Percentiles rank a stretch among this genome's conserved stretches.
These are phyloP conservation scores for Fusarium siculi DNA, from an alignment of 2,329 filamentous ascomycete species.

Conservation along the genomic window DNA sequence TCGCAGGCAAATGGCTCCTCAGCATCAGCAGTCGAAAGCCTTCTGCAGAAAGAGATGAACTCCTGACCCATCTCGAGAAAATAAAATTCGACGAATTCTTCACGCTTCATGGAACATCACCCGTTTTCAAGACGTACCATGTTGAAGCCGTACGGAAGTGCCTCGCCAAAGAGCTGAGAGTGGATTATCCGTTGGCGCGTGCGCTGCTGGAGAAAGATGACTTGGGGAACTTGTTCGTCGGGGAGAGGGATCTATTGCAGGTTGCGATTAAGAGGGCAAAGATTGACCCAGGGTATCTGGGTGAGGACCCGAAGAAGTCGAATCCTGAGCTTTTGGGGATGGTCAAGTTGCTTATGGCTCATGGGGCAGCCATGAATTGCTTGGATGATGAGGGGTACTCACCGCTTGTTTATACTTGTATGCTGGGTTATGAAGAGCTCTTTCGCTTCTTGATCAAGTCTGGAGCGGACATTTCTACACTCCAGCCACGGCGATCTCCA, in stretches of 20 bases:
- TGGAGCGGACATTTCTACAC: not conserved
- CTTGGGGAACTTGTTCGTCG: not conserved
- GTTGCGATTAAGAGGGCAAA: not conserved
- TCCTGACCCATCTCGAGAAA: slow-evolving; percentile 1
- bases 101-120: not conserved
- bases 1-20: slow-evolving; percentile 16
- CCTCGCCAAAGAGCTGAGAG: not conserved
- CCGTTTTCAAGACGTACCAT: not conserved
- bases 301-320: not conserved
- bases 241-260: slow-evolving; percentile 7
- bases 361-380: not conserved
- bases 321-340: slow-evolving; percentile 8
- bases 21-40: not conserved
- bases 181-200: slow-evolving; percentile 4
- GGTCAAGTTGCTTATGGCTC: slow-evolving; percentile 3
- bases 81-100: slow-evolving; percentile 27
- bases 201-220: not conserved
- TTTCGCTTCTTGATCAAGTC: not conserved
- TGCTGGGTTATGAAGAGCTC: slow-evolving; percentile 10
- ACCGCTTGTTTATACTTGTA: slow-evolving; percentile 3
- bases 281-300: not conserved
- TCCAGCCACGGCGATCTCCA: not conserved
- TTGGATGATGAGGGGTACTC: slow-evolving; percentile 5
- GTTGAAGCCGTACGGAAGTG: slow-evolving; percentile 4
- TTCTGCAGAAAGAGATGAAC: not conserved